Evolutionary conservation across 108 stramenopile genomes (phyloP).

Genomic region (Aurantiochytrium sp.): DNA sequence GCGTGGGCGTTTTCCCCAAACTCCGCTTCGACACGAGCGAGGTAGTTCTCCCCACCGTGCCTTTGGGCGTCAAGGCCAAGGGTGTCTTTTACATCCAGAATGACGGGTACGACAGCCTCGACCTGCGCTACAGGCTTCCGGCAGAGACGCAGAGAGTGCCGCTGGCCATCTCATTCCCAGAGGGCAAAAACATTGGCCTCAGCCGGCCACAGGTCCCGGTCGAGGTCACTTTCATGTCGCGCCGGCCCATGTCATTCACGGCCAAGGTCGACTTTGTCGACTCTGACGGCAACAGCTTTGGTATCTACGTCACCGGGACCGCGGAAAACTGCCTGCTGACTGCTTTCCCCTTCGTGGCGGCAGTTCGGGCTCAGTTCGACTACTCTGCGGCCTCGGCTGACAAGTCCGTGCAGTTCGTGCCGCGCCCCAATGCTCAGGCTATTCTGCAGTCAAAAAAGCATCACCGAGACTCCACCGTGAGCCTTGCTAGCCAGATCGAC

Average conservation of each 20-base stretch:
- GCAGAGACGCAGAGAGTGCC: constrained; percentile 42
- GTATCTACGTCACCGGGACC: constrained; percentile 47
- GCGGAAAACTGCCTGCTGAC: constrained; percentile 58
- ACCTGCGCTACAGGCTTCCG: constrained; percentile 47
- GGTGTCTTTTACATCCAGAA: constrained; percentile 46
- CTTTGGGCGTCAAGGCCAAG: constrained; percentile 43
- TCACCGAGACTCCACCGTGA: not conserved
- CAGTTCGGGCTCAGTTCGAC: not conserved
- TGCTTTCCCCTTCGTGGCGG: constrained; percentile 48
- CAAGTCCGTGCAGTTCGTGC: not conserved
- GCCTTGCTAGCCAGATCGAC: not conserved
- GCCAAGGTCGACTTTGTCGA: constrained; percentile 57
- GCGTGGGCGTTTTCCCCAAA: constrained; percentile 53
- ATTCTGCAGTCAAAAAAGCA: not conserved
- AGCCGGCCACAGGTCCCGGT: constrained; percentile 47
- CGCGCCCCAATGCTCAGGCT: not conserved
- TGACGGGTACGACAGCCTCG: constrained; percentile 55
- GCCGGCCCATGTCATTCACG: constrained; percentile 49
- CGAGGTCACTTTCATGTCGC: constrained; percentile 37
- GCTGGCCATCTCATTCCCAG: constrained; percentile 50
- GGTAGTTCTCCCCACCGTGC: constrained; percentile 55
- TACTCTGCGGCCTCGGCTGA: not conserved
- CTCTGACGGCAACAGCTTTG: constrained; percentile 44
- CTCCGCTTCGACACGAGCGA: constrained; percentile 40
- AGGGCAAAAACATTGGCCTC: constrained; percentile 44